Conservation (phyloP, 352 stramenopile genomes). For the Phytophthora sansomeana region DNA sequence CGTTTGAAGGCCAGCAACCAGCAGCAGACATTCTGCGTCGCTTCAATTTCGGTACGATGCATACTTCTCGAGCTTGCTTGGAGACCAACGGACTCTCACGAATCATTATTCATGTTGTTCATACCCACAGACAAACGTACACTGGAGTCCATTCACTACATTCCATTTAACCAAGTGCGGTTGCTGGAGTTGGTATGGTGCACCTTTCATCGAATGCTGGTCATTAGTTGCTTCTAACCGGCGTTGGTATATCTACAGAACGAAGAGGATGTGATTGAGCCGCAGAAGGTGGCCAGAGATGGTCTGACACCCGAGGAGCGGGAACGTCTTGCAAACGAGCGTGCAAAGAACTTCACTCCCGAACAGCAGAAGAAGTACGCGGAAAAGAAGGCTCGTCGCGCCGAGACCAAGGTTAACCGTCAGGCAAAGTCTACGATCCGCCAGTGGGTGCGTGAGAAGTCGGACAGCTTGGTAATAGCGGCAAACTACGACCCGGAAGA, state of each 20-base stretch:
- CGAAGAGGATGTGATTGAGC: slow-evolving; percentile 62
- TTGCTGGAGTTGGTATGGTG: slow-evolving; percentile 49
- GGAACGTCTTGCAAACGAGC: slow-evolving; percentile 69
- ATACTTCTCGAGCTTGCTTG: background rate
- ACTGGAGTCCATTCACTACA: slow-evolving; percentile 79
- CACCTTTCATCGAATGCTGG: background rate
- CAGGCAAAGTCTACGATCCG: slow-evolving; percentile 73
- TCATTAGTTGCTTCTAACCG: too few species aligned
- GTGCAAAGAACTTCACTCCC: slow-evolving; percentile 83
- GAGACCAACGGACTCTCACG: too few species aligned
- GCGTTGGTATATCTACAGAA: slow-evolving; percentile 22
- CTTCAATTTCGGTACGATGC: slow-evolving; percentile 82
- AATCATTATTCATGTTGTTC: slow-evolving; percentile 3
- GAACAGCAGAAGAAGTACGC: slow-evolving; percentile 84
- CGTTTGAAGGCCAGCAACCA: slow-evolving; percentile 79
- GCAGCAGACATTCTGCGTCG: slow-evolving; percentile 81
- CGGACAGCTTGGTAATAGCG: slow-evolving; percentile 91
- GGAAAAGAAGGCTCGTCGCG: slow-evolving; percentile 76
- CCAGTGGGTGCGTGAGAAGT: slow-evolving; percentile 73
- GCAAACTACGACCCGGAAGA: slow-evolving; percentile 91
- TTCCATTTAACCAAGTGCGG: slow-evolving; percentile 71
- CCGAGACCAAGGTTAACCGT: slow-evolving; percentile 82
- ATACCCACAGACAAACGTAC: slow-evolving; percentile 61
- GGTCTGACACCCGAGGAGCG: slow-evolving; percentile 69
- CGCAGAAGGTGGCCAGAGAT: slow-evolving; percentile 54